These are phyloP conservation scores for Crassisporium funariophilum DNA, from an alignment of 768 basidiomycete species.

Conservation along the genomic window DNA sequence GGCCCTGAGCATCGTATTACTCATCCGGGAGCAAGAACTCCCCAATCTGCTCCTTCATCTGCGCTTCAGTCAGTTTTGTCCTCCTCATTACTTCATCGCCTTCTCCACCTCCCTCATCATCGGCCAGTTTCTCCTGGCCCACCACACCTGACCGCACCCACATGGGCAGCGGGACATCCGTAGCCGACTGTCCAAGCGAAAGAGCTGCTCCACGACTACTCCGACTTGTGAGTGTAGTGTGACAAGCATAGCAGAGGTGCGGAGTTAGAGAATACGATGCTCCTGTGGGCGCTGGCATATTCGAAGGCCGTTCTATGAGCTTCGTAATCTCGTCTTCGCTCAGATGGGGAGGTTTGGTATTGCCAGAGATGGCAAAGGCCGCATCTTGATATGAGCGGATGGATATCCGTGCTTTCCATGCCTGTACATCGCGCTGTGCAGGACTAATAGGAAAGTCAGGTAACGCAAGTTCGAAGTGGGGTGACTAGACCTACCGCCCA, in stretches of 20 bases:
- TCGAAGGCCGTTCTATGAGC: conserved; percentile 14
- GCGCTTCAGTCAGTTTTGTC: conserved; percentile 30
- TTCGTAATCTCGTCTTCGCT: conserved; percentile 19
- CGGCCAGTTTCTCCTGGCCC: background rate
- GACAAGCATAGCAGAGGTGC: conserved; percentile 64
- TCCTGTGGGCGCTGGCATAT: conserved; percentile 10
- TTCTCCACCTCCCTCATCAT: conserved; percentile 20
- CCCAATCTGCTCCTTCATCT: conserved; percentile 39
- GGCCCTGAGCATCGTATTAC: background rate
- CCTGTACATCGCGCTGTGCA: conserved; percentile 62
- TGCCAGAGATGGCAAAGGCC: conserved; percentile 22
- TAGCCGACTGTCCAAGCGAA: conserved; percentile 8
- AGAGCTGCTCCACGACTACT: conserved; percentile 43
- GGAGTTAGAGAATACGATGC: conserved; percentile 35
- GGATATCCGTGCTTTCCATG: conserved; percentile 76
- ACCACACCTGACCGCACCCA: conserved; percentile 34
- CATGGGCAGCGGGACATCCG: conserved; percentile 34
- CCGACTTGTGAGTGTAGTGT: conserved; percentile 60
- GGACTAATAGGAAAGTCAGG: conserved; percentile 44
- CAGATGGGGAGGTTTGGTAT: conserved; percentile 29
- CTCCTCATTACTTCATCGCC: conserved; percentile 9
- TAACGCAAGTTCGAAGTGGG: background rate
- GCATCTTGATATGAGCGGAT: conserved; percentile 54
- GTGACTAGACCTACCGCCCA: conserved; percentile 50
- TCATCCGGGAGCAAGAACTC: conserved; percentile 25